Conservation (phyloP, 257 asterid species). For the Solanum chaucha region DNA sequence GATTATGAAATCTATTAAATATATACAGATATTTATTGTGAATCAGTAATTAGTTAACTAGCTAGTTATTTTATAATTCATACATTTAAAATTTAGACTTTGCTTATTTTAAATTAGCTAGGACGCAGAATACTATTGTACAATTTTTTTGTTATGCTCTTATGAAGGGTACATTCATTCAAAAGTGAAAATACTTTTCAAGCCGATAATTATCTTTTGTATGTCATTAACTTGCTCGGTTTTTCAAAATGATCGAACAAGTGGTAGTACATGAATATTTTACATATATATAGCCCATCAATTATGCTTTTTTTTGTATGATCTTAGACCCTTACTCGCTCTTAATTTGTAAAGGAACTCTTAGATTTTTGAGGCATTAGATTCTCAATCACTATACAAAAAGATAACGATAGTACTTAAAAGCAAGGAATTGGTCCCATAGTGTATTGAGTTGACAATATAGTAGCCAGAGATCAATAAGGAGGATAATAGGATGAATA, state of each 20-base stretch:
- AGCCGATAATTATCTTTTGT: fast-evolving
- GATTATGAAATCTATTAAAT: background rate
- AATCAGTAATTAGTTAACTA: background rate
- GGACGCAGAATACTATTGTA: background rate
- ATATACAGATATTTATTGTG: background rate
- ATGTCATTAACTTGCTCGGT: background rate
- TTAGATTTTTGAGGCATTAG: background rate
- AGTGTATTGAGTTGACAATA: background rate
- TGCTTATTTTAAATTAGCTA: background rate
- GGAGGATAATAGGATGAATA: background rate
- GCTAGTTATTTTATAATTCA: background rate
- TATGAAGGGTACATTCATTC: background rate
- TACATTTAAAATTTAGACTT: background rate
- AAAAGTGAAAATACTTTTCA: fast-evolving
- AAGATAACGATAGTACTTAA: background rate
- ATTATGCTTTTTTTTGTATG: background rate
- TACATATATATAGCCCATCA: background rate
- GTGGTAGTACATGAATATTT: background rate
- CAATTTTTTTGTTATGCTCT: background rate
- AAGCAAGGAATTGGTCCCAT: background rate
- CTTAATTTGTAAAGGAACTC: background rate
- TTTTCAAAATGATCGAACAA: background rate
- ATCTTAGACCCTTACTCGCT: background rate
- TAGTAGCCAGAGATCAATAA: background rate
- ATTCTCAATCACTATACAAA: background rate